Evolutionary conservation across 352 stramenopile genomes (phyloP).

Genomic region (Globisporangium cystogenes): DNA sequence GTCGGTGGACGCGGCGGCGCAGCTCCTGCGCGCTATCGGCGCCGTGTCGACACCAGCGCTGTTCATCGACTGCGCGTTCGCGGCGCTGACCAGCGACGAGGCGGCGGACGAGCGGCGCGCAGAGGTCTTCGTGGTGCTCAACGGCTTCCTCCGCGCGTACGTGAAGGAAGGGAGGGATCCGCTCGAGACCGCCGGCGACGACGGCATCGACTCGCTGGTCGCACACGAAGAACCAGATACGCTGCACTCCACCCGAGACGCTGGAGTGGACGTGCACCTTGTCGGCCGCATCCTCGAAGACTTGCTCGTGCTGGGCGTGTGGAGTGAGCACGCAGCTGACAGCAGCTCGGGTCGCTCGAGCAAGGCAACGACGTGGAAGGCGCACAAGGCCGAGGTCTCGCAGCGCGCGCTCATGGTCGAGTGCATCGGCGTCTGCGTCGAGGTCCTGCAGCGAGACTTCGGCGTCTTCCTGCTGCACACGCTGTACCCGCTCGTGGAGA

Average conservation of each 20-base stretch:
- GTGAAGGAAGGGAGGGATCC: neutral
- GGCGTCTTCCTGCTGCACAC: constrained; percentile 59
- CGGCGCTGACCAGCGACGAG: constrained; percentile 16
- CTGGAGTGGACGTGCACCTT: constrained; percentile 46
- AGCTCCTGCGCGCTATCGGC: constrained; percentile 47
- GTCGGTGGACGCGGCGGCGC: constrained; percentile 36
- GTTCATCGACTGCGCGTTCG: constrained; percentile 66
- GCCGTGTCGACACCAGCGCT: constrained; percentile 39
- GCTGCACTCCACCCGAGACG: neutral
- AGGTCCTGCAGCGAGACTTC: constrained; percentile 54
- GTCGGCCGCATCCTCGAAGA: constrained; percentile 75
- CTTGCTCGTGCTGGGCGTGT: constrained; percentile 42
- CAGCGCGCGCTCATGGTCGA: constrained; percentile 68
- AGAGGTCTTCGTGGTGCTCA: constrained; percentile 59
- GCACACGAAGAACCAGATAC: neutral
- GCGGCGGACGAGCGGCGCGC: constrained; percentile 12
- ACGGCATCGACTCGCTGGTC: neutral
- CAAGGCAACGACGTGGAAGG: constrained; percentile 7
- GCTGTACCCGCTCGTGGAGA: constrained; percentile 82
- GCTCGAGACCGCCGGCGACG: neutral
- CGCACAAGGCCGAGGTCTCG: constrained; percentile 16
- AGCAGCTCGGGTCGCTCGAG: neutral
- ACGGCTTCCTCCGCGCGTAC: constrained; percentile 46
- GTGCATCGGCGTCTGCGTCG: constrained; percentile 62
- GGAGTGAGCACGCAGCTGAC: constrained; percentile 20